Conservation (phyloP, 768 basidiomycete species). For the Boletus vinaceobasis region DNA sequence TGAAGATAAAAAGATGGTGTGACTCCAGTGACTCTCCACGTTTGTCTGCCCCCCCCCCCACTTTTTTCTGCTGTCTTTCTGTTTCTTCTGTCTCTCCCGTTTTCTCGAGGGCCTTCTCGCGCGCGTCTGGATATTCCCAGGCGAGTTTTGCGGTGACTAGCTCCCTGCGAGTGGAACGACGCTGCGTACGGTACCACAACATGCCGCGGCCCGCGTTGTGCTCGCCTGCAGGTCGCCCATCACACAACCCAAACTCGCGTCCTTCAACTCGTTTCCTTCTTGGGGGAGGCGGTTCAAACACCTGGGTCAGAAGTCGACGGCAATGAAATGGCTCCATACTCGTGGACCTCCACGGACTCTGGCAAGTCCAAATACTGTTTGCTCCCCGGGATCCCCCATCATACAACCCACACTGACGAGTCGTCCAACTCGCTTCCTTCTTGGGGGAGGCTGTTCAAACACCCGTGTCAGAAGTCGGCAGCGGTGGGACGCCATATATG, state of each 20-base stretch:
- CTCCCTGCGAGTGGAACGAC: neutral
- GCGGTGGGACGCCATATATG: neutral
- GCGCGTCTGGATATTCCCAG: neutral
- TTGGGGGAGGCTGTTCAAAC: no score
- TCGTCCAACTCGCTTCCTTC: no score
- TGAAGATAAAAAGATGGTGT: no score
- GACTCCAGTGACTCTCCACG: no score
- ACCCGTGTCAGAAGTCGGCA: neutral
- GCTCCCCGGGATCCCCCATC: no score
- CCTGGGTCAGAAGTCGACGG: neutral
- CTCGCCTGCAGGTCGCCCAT: neutral
- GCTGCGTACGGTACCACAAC: no score
- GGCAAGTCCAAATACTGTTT: no score
- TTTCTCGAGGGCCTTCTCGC: neutral
- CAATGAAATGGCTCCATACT: no score
- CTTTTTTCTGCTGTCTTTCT: no score
- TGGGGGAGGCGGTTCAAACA: neutral
- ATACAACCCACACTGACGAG: no score
- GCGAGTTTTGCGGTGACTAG: neutral
- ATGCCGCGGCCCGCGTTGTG: no score
- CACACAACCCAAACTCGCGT: neutral
- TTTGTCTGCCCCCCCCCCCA: neutral
- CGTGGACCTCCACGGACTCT: no score
- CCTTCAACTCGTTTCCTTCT: neutral
- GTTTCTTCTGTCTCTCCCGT: neutral